phyloP scores from a whole-genome alignment of 2,329 filamentous ascomycete genomes.

The Pseudocercospora fuligena region DNA sequence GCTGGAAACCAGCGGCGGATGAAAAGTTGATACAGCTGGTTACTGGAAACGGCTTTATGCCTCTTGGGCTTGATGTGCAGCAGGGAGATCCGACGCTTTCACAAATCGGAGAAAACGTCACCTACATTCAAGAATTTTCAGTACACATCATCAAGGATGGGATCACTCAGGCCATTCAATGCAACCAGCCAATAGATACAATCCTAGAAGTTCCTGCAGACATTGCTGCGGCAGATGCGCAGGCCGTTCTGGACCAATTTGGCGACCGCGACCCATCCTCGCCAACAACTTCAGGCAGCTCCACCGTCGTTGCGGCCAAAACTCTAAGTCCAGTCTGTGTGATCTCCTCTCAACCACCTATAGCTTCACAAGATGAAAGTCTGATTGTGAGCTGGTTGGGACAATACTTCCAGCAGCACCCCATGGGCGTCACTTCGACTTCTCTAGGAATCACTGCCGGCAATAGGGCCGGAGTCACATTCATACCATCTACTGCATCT shows the following conservation, averaged over 20 bases:
- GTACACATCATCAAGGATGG: neutral
- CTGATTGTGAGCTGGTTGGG: neutral
- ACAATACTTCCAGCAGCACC: neutral
- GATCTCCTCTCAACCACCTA: neutral
- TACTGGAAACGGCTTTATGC: too few relatives aligned
- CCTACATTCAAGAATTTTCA: too few relatives aligned
- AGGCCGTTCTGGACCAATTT: neutral
- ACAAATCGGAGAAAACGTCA: too few relatives aligned
- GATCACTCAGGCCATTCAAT: neutral
- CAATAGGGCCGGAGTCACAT: neutral
- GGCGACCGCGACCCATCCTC: neutral
- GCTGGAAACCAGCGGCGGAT: too few relatives aligned
- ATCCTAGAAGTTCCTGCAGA: neutral
- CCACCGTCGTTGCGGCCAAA: neutral
- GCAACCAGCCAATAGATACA: neutral
- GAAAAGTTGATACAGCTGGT: too few relatives aligned
- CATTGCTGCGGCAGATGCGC: neutral
- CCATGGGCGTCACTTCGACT: neutral
- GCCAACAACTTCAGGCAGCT: neutral
- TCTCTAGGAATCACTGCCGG: neutral
- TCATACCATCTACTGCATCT: neutral
- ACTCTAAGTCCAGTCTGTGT: neutral
- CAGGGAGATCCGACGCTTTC: too few relatives aligned
- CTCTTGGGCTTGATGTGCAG: too few relatives aligned
- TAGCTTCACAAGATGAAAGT: neutral